Percentiles rank a stretch among this genome's conserved stretches.
These are phyloP conservation scores for Apiospora koreana DNA, from an alignment of 2,329 filamentous ascomycete genomes.

Conservation along the genomic window DNA sequence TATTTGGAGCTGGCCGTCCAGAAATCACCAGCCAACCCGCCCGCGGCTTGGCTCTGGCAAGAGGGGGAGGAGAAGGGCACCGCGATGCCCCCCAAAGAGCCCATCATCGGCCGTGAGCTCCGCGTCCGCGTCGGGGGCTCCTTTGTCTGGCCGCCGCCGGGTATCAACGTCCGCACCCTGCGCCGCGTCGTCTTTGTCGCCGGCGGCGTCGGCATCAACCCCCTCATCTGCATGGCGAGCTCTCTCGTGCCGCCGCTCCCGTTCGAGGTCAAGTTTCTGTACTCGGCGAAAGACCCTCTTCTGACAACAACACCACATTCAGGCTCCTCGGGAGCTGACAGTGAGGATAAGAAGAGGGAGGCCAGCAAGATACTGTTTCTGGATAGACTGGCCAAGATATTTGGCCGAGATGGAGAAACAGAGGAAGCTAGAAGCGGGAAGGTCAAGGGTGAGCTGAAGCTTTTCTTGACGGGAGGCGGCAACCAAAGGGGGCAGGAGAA, in stretches of 20 bases:
- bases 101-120: constrained; percentile 61
- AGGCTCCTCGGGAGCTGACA: not conserved
- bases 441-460: constrained; percentile 41
- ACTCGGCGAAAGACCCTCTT: constrained; percentile 49
- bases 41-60: constrained; percentile 77
- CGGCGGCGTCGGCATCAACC: constrained; percentile 82
- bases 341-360: constrained; percentile 18
- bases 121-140: constrained; percentile 75
- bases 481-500: not conserved
- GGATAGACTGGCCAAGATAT: constrained; percentile 45
- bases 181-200: constrained; percentile 72
- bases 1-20: constrained; percentile 82
- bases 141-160: constrained; percentile 74
- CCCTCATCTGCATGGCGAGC: constrained; percentile 71
- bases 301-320: not conserved
- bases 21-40: constrained; percentile 67
- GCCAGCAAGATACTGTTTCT: constrained; percentile 50
- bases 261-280: constrained; percentile 61
- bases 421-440: constrained; percentile 16
- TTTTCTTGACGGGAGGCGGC: constrained; percentile 47
- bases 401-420: constrained; percentile 24
- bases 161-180: constrained; percentile 43
- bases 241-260: constrained; percentile 32
- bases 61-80: constrained; percentile 20
- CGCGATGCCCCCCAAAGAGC: constrained; percentile 22